Evolutionary conservation across 179 eudicot species (phyloP).

Genomic region (Nepenthes alata): DNA sequence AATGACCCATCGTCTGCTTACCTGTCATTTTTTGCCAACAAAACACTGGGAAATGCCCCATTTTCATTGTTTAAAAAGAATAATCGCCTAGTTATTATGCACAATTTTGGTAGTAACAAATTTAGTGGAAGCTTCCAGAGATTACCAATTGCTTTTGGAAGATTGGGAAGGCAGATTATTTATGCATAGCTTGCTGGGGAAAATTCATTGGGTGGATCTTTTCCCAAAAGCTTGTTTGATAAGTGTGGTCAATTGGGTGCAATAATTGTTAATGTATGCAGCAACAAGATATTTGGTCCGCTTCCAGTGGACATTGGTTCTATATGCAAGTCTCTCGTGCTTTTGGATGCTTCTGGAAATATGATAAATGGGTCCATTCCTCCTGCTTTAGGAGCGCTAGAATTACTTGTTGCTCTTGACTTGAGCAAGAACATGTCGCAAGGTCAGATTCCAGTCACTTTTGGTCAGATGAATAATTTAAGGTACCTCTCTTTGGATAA

Average conservation of each 20-base stretch:
- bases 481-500: constrained; percentile 27
- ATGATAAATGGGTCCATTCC: constrained; percentile 33
- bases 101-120: constrained; percentile 41
- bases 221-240: constrained; percentile 31
- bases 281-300: constrained; percentile 29
- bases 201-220: constrained; percentile 33
- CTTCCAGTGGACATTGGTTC: constrained; percentile 24
- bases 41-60: constrained; percentile 9
- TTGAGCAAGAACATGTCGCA: constrained; percentile 33
- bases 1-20: constrained; percentile 24
- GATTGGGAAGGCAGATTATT: constrained; percentile 19
- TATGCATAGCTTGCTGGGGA: constrained; percentile 50
- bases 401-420: constrained; percentile 29
- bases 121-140: constrained; percentile 30
- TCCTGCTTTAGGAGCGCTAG: constrained; percentile 22
- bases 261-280: constrained; percentile 30
- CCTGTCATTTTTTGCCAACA: constrained; percentile 16
- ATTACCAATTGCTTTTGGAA: constrained; percentile 24
- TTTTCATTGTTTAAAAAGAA: constrained; percentile 9
- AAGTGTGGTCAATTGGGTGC: constrained; percentile 28
- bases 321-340: constrained; percentile 25
- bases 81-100: constrained; percentile 18
- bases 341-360: constrained; percentile 42
- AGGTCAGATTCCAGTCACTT: constrained; percentile 29
- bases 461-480: constrained; percentile 27